Evolutionary conservation across 176 grass and related monocot species (phyloP).

Genomic region (Oryza australiensis): DNA sequence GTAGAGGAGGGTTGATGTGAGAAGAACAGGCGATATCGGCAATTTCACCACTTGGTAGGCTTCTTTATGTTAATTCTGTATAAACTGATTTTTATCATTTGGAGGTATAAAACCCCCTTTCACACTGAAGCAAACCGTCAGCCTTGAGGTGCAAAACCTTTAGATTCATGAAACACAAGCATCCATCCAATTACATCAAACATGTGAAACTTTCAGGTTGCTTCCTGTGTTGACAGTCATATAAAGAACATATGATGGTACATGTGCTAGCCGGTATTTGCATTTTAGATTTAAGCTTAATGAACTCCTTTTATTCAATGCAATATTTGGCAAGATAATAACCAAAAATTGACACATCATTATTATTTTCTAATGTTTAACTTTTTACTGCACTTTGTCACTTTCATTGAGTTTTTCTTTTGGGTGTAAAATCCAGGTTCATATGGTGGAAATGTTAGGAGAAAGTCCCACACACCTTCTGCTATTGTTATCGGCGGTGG

Average conservation of each 20-base stretch:
- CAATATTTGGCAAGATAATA: not conserved
- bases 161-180: conserved; percentile 26
- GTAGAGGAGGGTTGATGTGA: conserved; percentile 81
- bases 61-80: conserved; percentile 52
- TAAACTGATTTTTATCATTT: conserved; percentile 53
- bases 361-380: not conserved
- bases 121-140: not conserved
- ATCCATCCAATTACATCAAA: conserved; percentile 19
- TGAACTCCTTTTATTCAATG: not conserved
- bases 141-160: conserved; percentile 17
- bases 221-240: conserved; percentile 14
- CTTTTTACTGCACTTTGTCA: not conserved
- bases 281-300: not conserved
- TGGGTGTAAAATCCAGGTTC: conserved; percentile 40
- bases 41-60: conserved; percentile 69
- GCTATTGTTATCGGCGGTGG: conserved; percentile 96
- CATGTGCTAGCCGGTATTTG: not conserved
- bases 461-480: conserved; percentile 61
- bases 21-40: conserved; percentile 68
- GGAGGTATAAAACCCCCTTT: conserved; percentile 25
- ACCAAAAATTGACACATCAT: not conserved
- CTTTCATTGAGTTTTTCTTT: not conserved
- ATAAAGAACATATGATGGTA: conserved; percentile 7
- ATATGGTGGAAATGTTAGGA: conserved; percentile 54
- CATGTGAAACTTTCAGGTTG: conserved; percentile 15